phyloP scores from a whole-genome alignment of 2,329 filamentous ascomycete genomes.

The Epichloe baconii region DNA sequence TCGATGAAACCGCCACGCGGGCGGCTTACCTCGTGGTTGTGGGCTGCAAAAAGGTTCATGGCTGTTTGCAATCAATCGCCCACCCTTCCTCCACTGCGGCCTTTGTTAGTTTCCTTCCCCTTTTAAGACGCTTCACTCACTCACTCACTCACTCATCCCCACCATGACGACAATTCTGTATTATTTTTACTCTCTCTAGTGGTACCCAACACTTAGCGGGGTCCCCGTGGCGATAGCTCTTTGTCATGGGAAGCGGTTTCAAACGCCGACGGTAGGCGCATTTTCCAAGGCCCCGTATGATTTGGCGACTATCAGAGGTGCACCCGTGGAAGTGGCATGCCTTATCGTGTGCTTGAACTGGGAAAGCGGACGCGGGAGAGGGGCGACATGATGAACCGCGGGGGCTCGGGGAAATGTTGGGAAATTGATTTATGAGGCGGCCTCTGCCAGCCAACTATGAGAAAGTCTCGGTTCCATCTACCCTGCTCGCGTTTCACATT shows the following conservation, averaged over 20 bases:
- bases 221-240: background rate
- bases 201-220: background rate
- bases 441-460: background rate
- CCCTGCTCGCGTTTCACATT: background rate
- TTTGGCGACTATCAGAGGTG: background rate
- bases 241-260: background rate
- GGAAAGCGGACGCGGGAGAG: background rate
- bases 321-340: background rate
- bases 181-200: background rate
- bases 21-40: background rate
- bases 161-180: background rate
- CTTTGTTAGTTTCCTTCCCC: constrained; percentile 2
- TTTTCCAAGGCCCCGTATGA: background rate
- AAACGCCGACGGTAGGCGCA: background rate
- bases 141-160: background rate
- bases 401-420: background rate
- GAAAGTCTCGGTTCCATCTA: background rate
- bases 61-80: background rate
- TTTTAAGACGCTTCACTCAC: background rate
- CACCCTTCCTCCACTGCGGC: background rate
- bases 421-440: background rate
- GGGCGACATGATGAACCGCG: background rate
- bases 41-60: background rate
- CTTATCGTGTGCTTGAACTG: background rate
- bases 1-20: background rate